phyloP scores from a whole-genome alignment of 768 basidiomycete species.

The Fomitopsis pulvina region DNA sequence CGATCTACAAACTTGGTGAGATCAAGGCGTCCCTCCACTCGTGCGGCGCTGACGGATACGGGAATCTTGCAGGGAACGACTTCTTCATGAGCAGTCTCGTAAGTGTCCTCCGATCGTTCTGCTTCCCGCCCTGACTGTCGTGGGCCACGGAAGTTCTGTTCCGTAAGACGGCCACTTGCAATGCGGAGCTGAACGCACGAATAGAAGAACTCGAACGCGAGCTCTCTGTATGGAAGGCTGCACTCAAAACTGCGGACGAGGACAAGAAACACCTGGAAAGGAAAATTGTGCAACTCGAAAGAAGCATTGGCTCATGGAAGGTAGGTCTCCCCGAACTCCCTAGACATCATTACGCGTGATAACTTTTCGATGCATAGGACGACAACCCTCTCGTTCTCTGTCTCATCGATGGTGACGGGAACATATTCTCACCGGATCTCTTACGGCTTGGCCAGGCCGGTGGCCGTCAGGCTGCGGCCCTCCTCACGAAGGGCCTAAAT shows the following conservation, averaged over 20 bases:
- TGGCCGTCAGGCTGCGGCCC: constrained; percentile 29
- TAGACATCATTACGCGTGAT: background rate
- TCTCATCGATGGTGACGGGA: constrained; percentile 35
- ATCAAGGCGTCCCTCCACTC: background rate
- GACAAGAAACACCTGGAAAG: constrained; percentile 24
- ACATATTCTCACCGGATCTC: constrained; percentile 30
- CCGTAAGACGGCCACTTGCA: constrained; percentile 24
- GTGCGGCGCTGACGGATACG: background rate
- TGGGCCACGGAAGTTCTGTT: too few relatives aligned
- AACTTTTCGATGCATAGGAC: constrained; percentile 21
- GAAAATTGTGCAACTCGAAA: constrained; percentile 24
- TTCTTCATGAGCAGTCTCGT: constrained; percentile 31
- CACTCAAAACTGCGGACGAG: constrained; percentile 27
- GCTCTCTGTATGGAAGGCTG: constrained; percentile 34
- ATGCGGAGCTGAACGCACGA: constrained; percentile 23
- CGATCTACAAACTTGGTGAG: constrained; percentile 15
- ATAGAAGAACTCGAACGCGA: constrained; percentile 34
- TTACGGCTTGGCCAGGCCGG: constrained; percentile 26
- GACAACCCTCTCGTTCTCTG: constrained; percentile 33
- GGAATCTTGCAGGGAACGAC: constrained; percentile 21
- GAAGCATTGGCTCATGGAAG: constrained; percentile 25
- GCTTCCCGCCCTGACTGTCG: too few relatives aligned
- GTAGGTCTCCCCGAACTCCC: constrained; percentile 16
- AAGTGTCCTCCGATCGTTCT: background rate
- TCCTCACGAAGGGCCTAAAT: constrained; percentile 29